Evolutionary conservation across 2,329 filamentous ascomycete genomes (phyloP), one percentile per base, ranked within the genome.

Genomic region (Sclerotinia nivalis): DNA sequence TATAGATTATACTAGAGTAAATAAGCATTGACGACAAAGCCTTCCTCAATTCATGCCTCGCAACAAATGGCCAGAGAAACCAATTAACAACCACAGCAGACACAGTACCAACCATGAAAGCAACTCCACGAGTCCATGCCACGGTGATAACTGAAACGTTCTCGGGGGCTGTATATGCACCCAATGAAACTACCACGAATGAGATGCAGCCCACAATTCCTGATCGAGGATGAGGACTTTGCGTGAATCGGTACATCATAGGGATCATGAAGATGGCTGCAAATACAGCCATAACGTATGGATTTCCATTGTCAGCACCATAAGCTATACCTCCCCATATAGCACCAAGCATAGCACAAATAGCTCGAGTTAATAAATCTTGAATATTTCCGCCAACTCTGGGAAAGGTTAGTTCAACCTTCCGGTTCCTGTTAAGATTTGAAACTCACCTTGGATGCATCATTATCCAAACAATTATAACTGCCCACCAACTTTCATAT

Each of bases 31-130:
- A 80, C 0, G 86, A 85, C 2, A 87, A 76, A 0, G 85, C 85
- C 70, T 84, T 85, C 31, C 86, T 80, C 20, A 89, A 80, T 75
- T 88, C 86, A 73, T 88, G 86, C 18, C 87, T 81, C 15, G 87
- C 86, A 7, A 88, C 82, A 72, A 89, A 89, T 2, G 87, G 87
- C 87, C 87, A 89, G 4, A 89, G 78, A 18, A 86, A 74, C 86
- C 86, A 88, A 72, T 88, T 88, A 20, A 88, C 82, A 0, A 86
- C 71, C 15, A 88, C 80, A 0, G 86, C 85, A 1, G 83, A 81
- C 1, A 85, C 80, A 4, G 86, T 83, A 2, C 86, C 87, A 31
- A 87, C 76, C 2, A 87, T 79, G 71, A 89, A 84, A 0, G 84
- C 81, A 3, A 84, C 72, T 0, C 86, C 86, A 54, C 82, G 80